These are phyloP conservation scores for Tubosaeta brunneosetosa DNA, from an alignment of 768 basidiomycete genomes.

Conservation along the genomic window DNA sequence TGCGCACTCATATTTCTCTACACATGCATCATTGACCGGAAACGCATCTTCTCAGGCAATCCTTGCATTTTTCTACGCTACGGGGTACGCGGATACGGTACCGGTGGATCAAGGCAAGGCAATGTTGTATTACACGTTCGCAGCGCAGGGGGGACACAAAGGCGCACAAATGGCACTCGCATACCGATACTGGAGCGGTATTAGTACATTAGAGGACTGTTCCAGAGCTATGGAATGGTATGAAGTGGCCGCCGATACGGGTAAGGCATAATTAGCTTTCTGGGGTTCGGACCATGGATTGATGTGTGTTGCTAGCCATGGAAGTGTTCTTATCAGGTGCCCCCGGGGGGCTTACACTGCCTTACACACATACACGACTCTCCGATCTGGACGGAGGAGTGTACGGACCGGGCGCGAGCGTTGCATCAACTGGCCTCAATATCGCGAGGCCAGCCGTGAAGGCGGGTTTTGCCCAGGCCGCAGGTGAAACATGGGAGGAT, in stretches of 20 bases:
- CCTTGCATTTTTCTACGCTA: constrained; percentile 84
- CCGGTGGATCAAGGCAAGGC: constrained; percentile 74
- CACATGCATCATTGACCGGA: constrained; percentile 66
- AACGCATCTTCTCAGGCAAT: constrained; percentile 84
- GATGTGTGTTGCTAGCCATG: constrained; percentile 53
- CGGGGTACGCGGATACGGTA: constrained; percentile 68
- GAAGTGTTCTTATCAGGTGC: constrained; percentile 77
- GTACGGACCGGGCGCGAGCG: constrained; percentile 93
- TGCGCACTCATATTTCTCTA: constrained; percentile 58
- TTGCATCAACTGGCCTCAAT: constrained; percentile 81
- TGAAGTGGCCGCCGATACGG: constrained; percentile 80
- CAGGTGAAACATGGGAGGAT: constrained; percentile 93
- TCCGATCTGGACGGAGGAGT: constrained; percentile 90
- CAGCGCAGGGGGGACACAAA: constrained; percentile 81
- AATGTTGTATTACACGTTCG: constrained; percentile 90
- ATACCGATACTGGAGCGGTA: constrained; percentile 94
- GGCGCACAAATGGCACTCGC: constrained; percentile 91
- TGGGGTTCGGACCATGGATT: neutral
- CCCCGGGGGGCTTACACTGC: constrained; percentile 84
- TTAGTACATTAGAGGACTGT: constrained; percentile 86
- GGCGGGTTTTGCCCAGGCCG: constrained; percentile 75
- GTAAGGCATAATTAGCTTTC: constrained; percentile 39
- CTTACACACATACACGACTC: constrained; percentile 72
- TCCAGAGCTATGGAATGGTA: constrained; percentile 84
- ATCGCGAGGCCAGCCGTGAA: constrained; percentile 71